Evolutionary conservation across 2,329 filamentous ascomycete genomes (phyloP), one percentile per base, ranked within the genome.

Genomic region (Juglanconis oblonga): DNA sequence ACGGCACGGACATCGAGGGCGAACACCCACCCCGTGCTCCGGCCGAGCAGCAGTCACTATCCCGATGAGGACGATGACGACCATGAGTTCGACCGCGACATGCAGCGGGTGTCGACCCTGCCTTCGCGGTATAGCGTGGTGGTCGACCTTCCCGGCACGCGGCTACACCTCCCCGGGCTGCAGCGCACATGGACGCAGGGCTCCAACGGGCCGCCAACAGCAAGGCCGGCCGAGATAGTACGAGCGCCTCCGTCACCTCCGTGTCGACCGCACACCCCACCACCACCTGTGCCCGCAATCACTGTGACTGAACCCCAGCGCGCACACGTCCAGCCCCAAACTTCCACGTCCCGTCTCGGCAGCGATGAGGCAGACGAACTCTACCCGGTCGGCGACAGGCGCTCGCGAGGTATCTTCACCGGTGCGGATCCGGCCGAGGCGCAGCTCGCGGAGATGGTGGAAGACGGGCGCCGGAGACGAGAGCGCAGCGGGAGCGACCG

Each of bases 391-490:
- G 45, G 59, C 3, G 35, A 32, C 11, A 35, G 36, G 13, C 55
- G 52, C 7, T 31, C 49, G 4, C 38, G 59, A 11, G 70, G 38
- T 68, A 66, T 31, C 76, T 77, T 62, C 67, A 73, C 17, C 75
- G 76, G 11, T 4, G 72, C 77, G 3, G 79, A 83, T 64, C 79
- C 79, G 14, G 81, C 80, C 31, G 80, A 81, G 60, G 69, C 77
- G 62, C 76, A 79, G 59, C 68, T 84, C 2, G 77, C 77, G 38
- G 72, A 77, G 31, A 68, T 79, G 57, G 77, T 76, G 52, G 73
- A 78, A 31, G 73, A 75, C 5, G 71, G 73, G 36, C 70, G 77
- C 56, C 70, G 73, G 58, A 72, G 75, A 67, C 69, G 73, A 62
- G 56, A 44, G 51, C 62, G 57, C 33, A 55, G 57, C 54, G 49